Base-by-base conservation (phyloP, 2,329 filamentous ascomycete genomes). In the Ascochyta fabae region DNA sequence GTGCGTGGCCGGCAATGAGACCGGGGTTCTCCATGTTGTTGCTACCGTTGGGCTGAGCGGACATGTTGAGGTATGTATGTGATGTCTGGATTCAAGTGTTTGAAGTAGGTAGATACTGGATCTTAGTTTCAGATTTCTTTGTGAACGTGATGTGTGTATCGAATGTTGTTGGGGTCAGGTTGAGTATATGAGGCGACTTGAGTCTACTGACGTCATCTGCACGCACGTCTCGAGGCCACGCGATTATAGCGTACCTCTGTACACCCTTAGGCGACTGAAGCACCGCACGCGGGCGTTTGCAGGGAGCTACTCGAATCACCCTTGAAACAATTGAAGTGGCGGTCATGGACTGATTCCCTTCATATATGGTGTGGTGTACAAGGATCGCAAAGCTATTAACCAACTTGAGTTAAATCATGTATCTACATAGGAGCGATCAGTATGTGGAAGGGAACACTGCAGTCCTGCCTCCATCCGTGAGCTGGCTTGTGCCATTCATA, bases 1-100 rank as follows among this genome's bases (percentile, higher is more conserved):
- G 84, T 29, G 81, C 86, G 70, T 90, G 88, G 38, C 83, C 81
- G 55, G 81, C 79, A 39, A 90, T 68, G 60, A 91, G 85, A 40
- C 86, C 82, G 19, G 87, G 84, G 57, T 85, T 78, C 57, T 68
- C 66, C 53, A 66, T 61, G 55, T 67, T 63, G 50, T 65, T 61
- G 39, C 27, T 35, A 41, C 46, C 40, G 24, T 34, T 41, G 36
- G 52, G 52, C n/a, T 49, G 52, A 27, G 63, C 60, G 5, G 70
- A 69, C 68, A 69, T 70, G 29, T 49, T 60, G 55, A 19, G 35
- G 13, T 31, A 23, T 47, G 9, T 50, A 4, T 50, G 33, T 15
- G 22, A 6, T 7, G 27, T 24, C 1, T 22, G 34, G n/a, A 7
- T 45, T 22, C 9, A 31, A 27, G 35, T n/a, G 31, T 41, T 19